Evolutionary conservation across 208 protist species (phyloP).

Genomic region (Acanthamoeba sp.): DNA sequence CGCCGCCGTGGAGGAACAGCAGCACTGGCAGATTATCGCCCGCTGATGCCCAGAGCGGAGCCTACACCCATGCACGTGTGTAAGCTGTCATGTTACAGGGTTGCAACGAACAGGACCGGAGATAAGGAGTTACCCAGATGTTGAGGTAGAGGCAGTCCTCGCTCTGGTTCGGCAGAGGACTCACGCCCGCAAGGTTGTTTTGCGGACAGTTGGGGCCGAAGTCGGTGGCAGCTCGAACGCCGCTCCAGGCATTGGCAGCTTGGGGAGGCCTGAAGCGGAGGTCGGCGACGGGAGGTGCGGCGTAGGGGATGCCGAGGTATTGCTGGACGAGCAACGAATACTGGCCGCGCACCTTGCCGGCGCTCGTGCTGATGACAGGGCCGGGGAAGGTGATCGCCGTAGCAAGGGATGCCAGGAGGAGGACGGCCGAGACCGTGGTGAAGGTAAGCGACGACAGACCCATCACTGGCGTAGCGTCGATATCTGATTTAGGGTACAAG

Average conservation of each 20-base stretch:
- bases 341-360: neutral
- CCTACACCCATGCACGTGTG: too few relatives aligned
- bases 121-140: neutral
- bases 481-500: too few relatives aligned
- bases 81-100: neutral
- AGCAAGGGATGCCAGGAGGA: neutral
- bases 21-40: slow-evolving; percentile 65
- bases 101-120: neutral
- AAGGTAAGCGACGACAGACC: too few relatives aligned
- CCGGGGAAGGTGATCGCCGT: neutral
- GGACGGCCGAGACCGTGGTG: neutral
- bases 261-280: neutral
- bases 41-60: neutral
- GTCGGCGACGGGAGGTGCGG: neutral
- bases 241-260: neutral
- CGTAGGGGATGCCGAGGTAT: slow-evolving; percentile 9
- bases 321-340: neutral
- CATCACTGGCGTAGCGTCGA: too few relatives aligned
- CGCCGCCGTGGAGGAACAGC: slow-evolving; percentile 70
- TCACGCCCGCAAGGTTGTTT: slow-evolving; percentile 3
- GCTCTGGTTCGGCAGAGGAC: neutral
- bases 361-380: neutral
- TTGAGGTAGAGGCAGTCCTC: slow-evolving; percentile 73
- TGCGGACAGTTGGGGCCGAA: neutral
- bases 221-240: neutral